A percentile compares a stretch with the other conserved stretches of the same genome.
Conservation (phyloP, 345 rosid genomes). For the Ceriops tagal region DNA sequence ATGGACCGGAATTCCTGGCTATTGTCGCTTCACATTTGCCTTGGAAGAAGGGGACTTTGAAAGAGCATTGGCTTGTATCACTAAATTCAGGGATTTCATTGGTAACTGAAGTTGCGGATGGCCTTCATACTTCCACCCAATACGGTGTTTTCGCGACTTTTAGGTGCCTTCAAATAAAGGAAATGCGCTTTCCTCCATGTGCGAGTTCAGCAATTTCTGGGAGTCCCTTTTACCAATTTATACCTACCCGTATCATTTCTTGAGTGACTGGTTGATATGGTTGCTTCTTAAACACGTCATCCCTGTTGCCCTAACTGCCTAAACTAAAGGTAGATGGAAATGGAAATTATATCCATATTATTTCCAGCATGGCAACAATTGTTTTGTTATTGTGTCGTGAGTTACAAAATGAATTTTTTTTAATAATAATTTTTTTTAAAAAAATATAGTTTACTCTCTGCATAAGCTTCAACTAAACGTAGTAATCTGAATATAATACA, state of each 20-base stretch:
- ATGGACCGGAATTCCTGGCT: slow-evolving; percentile 89
- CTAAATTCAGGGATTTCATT: slow-evolving; percentile 44
- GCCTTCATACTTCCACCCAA: neutral
- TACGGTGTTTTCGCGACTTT: slow-evolving; percentile 1
- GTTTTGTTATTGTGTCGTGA: no score
- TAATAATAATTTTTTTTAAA: no score
- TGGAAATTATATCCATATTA: no score
- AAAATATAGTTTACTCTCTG: no score
- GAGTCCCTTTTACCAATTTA: neutral
- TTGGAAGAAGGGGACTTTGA: slow-evolving; percentile 67
- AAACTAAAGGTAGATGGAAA: neutral
- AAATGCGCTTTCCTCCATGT: neutral
- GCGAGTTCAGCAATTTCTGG: neutral
- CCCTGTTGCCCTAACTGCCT: no score
- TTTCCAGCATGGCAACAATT: no score
- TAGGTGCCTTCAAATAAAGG: neutral
- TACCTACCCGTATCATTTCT: neutral
- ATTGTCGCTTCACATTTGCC: slow-evolving; percentile 84
- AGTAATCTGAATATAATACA: no score
- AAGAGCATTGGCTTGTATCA: slow-evolving; percentile 61
- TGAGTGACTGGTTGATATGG: neutral
- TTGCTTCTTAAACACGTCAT: neutral
- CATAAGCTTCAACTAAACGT: no score
- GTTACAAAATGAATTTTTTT: no score
- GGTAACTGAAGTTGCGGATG: slow-evolving; percentile 10